Percentiles rank a stretch among this genome's conserved stretches.
Evolutionary conservation across 208 protist species (phyloP).

Genomic region (Wallacemonas sp.): DNA sequence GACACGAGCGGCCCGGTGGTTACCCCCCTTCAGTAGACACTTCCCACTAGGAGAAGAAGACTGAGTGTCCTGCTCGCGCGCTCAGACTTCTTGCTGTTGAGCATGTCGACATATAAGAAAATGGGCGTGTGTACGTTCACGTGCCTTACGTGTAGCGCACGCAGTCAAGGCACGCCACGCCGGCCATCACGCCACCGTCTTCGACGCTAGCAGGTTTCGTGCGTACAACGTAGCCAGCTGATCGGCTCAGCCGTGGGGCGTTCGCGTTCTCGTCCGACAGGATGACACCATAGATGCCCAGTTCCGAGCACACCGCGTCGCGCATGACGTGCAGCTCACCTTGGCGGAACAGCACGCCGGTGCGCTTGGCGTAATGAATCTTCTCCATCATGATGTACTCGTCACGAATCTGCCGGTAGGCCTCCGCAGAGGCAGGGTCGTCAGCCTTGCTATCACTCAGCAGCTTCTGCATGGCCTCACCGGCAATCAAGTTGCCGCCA

Average conservation of each 20-base stretch:
- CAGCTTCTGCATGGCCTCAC: conserved; percentile 58
- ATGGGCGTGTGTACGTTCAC: not conserved
- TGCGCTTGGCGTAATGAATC: conserved; percentile 62
- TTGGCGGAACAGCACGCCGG: conserved; percentile 55
- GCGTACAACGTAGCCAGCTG: conserved; percentile 89
- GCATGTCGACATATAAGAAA: not conserved
- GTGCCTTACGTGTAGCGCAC: conserved; percentile 7
- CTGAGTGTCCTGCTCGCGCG: not conserved
- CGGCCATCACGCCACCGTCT: conserved; percentile 94
- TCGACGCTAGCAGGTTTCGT: conserved; percentile 88
- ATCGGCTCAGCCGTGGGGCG: conserved; percentile 35
- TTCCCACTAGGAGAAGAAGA: too few relatives aligned
- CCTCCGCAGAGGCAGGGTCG: conserved; percentile 10
- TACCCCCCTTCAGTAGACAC: too few relatives aligned
- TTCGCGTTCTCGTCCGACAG: conserved; percentile 33
- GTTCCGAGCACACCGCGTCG: conserved; percentile 76
- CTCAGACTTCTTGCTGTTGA: not conserved
- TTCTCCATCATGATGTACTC: conserved; percentile 92
- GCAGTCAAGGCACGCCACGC: conserved; percentile 92
- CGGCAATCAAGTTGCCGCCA: conserved; percentile 92
- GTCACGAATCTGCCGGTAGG: conserved; percentile 51
- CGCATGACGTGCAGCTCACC: conserved; percentile 49
- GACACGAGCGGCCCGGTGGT: too few relatives aligned
- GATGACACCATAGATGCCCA: conserved; percentile 86
- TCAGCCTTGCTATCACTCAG: conserved; percentile 24